phyloP scores from a whole-genome alignment of 2,329 filamentous ascomycete genomes.

The Cadophora sp. region DNA sequence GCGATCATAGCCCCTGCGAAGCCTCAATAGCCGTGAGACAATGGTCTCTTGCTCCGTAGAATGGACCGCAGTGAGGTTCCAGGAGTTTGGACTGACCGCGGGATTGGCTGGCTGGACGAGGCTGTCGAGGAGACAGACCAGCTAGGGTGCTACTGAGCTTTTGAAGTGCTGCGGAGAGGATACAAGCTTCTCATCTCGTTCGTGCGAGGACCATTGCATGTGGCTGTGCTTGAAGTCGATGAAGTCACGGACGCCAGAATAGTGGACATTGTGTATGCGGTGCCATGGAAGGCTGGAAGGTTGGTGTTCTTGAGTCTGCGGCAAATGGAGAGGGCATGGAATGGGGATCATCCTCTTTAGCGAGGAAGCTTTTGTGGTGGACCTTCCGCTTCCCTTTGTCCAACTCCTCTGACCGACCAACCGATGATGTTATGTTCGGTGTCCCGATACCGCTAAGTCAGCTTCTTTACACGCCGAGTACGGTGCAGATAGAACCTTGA shows the following conservation, averaged over 20 bases:
- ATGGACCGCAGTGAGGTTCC: slow-evolving; percentile 13
- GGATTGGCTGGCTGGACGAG: slow-evolving; percentile 9
- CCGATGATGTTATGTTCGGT: too few relatives aligned
- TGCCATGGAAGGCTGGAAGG: neutral
- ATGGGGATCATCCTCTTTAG: too few relatives aligned
- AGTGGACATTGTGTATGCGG: neutral
- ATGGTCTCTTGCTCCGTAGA: slow-evolving; percentile 10
- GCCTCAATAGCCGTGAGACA: slow-evolving; percentile 13
- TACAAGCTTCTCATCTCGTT: slow-evolving; percentile 9
- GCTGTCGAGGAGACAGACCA: neutral
- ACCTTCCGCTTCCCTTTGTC: neutral
- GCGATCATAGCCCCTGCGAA: slow-evolving; percentile 24
- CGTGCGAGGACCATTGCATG: slow-evolving; percentile 6
- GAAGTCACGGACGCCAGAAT: slow-evolving; percentile 4
- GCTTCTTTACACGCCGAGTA: slow-evolving; percentile 6
- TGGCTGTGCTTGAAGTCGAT: slow-evolving; percentile 18
- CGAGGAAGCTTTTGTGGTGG: neutral
- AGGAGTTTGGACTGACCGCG: slow-evolving; percentile 10
- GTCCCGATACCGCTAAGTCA: neutral
- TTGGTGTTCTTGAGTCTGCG: neutral
- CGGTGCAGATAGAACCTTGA: neutral
- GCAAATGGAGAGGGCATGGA: neutral
- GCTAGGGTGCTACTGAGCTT: neutral
- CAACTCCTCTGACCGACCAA: neutral
- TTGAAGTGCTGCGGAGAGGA: slow-evolving; percentile 6